These are phyloP conservation scores for Rubroshorea leprosula DNA, from an alignment of 345 rosid species.

Conservation along the genomic window DNA sequence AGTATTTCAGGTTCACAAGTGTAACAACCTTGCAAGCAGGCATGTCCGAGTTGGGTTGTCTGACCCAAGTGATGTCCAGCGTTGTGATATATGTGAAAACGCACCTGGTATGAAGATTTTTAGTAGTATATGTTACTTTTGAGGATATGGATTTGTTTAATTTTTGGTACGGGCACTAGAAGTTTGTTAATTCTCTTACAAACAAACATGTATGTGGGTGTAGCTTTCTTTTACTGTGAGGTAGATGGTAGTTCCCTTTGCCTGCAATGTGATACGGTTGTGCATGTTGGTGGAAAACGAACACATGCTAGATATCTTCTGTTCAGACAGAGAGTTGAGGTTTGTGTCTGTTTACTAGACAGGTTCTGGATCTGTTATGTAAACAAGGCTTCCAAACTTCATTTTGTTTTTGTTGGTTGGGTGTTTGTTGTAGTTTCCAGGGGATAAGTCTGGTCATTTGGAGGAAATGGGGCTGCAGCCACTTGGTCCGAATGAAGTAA, in stretches of 20 bases:
- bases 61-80: constrained; percentile 61
- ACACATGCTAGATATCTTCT: constrained; percentile 70
- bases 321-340: constrained; percentile 78
- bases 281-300: constrained; percentile 89
- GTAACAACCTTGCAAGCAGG: constrained; percentile 80
- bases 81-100: constrained; percentile 81
- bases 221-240: constrained; percentile 87
- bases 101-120: constrained; percentile 57
- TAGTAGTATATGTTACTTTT: not conserved
- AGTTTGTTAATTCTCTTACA: constrained; percentile 17
- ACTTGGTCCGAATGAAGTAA: constrained; percentile 25
- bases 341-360: constrained; percentile 29
- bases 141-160: not conserved
- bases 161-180: constrained; percentile 13
- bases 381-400: constrained; percentile 10
- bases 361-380: constrained; percentile 8
- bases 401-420: constrained; percentile 12
- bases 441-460: constrained; percentile 48
- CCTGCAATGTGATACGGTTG: constrained; percentile 84
- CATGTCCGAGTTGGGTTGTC: constrained; percentile 81
- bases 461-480: constrained; percentile 37
- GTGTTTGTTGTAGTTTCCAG: constrained; percentile 54
- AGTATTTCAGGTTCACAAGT: constrained; percentile 57
- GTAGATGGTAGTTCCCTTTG: constrained; percentile 83
- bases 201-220: constrained; percentile 13